Base-by-base conservation (phyloP, 306 rosid species). In the Citrullus colocynthis region DNA sequence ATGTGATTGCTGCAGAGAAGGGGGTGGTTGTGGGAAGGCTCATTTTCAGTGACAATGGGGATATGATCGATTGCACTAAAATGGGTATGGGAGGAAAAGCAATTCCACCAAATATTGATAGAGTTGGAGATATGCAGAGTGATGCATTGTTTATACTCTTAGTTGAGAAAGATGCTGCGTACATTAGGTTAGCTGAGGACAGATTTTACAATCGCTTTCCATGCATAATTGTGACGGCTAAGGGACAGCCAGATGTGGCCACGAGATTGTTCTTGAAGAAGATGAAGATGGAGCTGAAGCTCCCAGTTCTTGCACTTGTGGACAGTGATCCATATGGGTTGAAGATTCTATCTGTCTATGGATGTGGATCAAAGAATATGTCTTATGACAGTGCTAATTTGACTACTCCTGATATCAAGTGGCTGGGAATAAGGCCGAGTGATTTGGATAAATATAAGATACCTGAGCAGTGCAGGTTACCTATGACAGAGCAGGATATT, bases 31-130 rank as follows among this genome's bases (percentile, higher is more conserved):
- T 91, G 36, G 98, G 98, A 6, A 82, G 98, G 28, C 83, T 94
- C 5, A 87, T 94, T 78, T 94, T 94, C 83, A 94, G 98, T 34
- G 98, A 94, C 81, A 89, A 90, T 65, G 97, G 98, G 6, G 98
- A 94, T 72, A 87, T 91, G 91, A 94, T 94, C 4, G 98, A 94
- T 60, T 94, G 98, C 76, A 91, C 98, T 0, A 94, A 93, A 76
- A 94, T 94, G 98, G 98, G 98, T 0, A 90, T 91, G 97, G 98
- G 98, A 1, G 98, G 97, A 3, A 91, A 94, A 13, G 97, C 97
- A 0, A 91, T 94, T 62, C 98, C 98, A 0, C 98, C 98, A 0
- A 91, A 93, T 81, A 93, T 93, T 52, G 94, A 88, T 60, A 83
- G 97, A 74, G 97, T 93, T 54, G 97, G 93, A 79, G 93, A 94